phyloP scores from a whole-genome alignment of 345 rosid genomes.

The Pistacia vera region DNA sequence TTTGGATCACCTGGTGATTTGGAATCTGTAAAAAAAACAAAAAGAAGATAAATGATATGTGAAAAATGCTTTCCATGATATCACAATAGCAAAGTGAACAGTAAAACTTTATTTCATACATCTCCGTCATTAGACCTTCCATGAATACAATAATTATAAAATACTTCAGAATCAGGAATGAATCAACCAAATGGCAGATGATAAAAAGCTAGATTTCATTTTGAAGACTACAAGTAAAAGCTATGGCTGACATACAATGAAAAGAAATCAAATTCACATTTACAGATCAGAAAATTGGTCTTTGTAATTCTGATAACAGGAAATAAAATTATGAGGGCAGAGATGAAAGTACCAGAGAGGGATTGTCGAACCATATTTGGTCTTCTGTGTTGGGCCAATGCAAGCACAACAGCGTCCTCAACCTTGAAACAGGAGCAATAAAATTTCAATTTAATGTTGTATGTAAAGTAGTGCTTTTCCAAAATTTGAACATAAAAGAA shows the following conservation, averaged over 20 bases:
- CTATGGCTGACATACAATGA: background rate
- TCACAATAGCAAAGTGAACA: background rate
- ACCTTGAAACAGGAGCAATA: constrained; percentile 45
- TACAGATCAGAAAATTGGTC: background rate
- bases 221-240: background rate
- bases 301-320: background rate
- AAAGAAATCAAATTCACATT: background rate
- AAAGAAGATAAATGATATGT: constrained; percentile 3
- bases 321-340: background rate
- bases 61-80: constrained; percentile 7
- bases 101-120: background rate
- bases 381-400: constrained; percentile 60
- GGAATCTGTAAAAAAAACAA: constrained; percentile 52
- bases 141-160: background rate
- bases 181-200: background rate
- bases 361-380: constrained; percentile 57
- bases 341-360: constrained; percentile 39
- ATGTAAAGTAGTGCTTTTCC: background rate
- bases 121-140: background rate
- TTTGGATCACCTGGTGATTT: constrained; percentile 62
- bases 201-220: background rate
- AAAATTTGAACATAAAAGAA: constrained; percentile 1
- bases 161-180: background rate
- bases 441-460: background rate
- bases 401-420: constrained; percentile 88